Percentiles rank a stretch among this genome's conserved stretches.
These are phyloP conservation scores for Colletotrichum coccodes DNA, from an alignment of 2,329 filamentous ascomycete species.

Conservation along the genomic window DNA sequence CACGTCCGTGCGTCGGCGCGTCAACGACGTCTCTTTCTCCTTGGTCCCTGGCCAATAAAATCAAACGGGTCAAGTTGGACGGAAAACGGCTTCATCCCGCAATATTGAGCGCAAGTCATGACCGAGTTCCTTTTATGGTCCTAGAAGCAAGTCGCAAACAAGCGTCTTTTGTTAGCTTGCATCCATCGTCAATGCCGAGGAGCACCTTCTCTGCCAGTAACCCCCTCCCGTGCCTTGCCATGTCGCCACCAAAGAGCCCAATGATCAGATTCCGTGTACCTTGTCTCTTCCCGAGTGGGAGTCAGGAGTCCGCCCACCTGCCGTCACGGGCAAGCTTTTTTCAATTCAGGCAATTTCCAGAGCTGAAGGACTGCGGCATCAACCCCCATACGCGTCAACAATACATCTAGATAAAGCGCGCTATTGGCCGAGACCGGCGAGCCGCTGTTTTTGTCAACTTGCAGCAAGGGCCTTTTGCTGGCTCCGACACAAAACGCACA, in stretches of 20 bases:
- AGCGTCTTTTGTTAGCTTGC: not conserved
- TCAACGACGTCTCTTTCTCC: no score
- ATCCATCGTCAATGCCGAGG: slow-evolving; percentile 1
- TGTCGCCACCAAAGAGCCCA: not conserved
- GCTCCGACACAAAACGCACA: not conserved
- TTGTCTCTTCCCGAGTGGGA: not conserved
- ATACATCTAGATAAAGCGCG: not conserved
- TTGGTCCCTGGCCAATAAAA: no score
- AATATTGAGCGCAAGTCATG: not conserved
- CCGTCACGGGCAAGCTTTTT: slow-evolving; percentile 6
- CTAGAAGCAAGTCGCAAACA: not conserved
- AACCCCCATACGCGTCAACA: not conserved
- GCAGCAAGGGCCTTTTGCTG: slow-evolving; percentile 14
- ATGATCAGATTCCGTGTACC: not conserved
- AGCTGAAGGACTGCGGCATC: not conserved
- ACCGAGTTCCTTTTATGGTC: no score
- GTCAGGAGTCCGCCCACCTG: slow-evolving; percentile 3
- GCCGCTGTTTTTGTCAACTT: slow-evolving; percentile 1
- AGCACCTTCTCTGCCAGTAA: not conserved
- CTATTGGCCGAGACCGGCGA: slow-evolving; percentile 10
- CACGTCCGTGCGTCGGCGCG: no score
- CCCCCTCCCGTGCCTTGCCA: not conserved
- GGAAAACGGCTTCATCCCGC: not conserved
- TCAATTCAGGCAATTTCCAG: not conserved
- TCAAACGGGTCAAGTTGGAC: not conserved